phyloP scores from a whole-genome alignment of 768 basidiomycete species.

The Collybia nuda region DNA sequence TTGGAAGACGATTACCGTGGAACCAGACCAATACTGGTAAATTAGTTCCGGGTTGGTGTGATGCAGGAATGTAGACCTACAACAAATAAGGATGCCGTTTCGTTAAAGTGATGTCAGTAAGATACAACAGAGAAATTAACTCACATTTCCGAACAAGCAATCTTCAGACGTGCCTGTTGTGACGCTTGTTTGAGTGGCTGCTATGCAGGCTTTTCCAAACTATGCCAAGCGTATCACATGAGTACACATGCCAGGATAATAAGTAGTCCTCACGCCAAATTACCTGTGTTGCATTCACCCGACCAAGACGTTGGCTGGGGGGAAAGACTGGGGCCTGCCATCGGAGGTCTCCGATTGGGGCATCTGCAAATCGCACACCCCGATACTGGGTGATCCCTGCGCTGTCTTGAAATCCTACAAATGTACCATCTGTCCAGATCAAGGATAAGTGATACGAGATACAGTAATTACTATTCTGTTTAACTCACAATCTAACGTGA shows the following conservation, averaged over 20 bases:
- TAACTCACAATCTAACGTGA: slow-evolving; percentile 23
- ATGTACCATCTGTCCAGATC: slow-evolving; percentile 32
- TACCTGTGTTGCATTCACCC: slow-evolving; percentile 35
- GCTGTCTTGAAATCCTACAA: slow-evolving; percentile 28
- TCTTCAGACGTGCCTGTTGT: slow-evolving; percentile 35
- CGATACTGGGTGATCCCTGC: slow-evolving; percentile 34
- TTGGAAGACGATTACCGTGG: slow-evolving; percentile 27
- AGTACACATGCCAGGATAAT: neutral
- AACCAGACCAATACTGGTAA: slow-evolving; percentile 43
- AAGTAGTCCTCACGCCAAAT: neutral
- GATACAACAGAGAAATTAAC: neutral
- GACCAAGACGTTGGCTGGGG: slow-evolving; percentile 33
- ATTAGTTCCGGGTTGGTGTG: slow-evolving; percentile 13
- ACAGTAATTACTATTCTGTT: neutral
- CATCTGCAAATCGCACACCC: slow-evolving; percentile 43
- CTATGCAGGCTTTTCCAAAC: slow-evolving; percentile 35
- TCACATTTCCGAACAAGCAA: slow-evolving; percentile 43
- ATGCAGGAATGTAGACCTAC: slow-evolving; percentile 34
- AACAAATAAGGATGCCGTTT: neutral
- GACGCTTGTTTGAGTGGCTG: slow-evolving; percentile 26
- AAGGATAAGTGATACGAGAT: neutral
- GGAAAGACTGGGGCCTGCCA: slow-evolving; percentile 40
- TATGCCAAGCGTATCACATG: slow-evolving; percentile 11
- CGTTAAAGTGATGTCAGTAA: neutral
- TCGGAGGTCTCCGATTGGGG: slow-evolving; percentile 38